A percentile compares a stretch with the other conserved stretches of the same genome.
Conservation (phyloP, 352 stramenopile species). For the Pelagophyceae sp. region DNA sequence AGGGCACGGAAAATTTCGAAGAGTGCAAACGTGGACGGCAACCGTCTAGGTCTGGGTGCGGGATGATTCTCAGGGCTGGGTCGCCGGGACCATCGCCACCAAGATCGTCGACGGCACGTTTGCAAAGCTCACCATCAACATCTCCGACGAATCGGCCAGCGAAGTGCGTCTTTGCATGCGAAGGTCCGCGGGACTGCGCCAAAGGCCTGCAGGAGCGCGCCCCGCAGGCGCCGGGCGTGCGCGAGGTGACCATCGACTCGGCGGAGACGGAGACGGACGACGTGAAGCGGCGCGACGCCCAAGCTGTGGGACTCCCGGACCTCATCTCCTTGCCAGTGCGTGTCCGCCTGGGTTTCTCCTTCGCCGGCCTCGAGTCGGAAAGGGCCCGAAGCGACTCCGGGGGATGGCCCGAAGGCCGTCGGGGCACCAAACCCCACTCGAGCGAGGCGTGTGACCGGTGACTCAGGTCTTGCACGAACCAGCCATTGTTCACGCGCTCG, state of each 20-base stretch:
- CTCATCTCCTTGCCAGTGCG: conserved; percentile 1
- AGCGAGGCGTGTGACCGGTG: too few species aligned
- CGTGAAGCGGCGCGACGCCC: background rate
- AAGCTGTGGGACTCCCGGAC: background rate
- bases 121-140: background rate
- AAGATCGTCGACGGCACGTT: background rate
- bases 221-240: background rate
- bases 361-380: too few species aligned
- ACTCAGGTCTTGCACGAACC: conserved; percentile 68
- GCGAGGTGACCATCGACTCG: background rate
- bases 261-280: background rate
- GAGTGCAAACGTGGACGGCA: background rate
- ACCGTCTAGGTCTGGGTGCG: conserved; percentile 6
- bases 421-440: too few species aligned
- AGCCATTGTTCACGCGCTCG: conserved; percentile 71
- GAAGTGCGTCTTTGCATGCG: too few species aligned
- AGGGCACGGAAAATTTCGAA: too few species aligned
- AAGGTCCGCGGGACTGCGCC: too few species aligned
- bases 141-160: background rate
- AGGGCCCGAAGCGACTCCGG: too few species aligned
- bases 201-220: too few species aligned
- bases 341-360: too few species aligned
- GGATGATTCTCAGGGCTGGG: conserved; percentile 1
- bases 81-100: background rate
- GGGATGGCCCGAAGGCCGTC: too few species aligned